A percentile compares a stretch with the other conserved stretches of the same genome.
phyloP scores from a whole-genome alignment of 495 filamentous ascomycete species.

The Bombardia bombarda region DNA sequence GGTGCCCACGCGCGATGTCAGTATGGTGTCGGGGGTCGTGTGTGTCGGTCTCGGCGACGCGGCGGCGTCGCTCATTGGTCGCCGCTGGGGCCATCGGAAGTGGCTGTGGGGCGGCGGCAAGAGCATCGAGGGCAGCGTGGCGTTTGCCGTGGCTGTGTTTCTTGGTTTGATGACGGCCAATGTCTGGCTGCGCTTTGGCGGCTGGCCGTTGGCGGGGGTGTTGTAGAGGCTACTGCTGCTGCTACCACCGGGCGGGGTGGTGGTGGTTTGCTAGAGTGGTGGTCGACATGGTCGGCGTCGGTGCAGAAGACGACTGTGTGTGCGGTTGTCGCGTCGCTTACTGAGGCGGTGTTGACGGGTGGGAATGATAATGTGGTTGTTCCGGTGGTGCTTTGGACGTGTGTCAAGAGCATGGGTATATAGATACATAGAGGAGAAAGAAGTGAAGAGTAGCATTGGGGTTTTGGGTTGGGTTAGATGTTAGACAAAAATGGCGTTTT shows the following conservation, averaged over 20 bases:
- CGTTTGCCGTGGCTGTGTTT: conserved; percentile 75
- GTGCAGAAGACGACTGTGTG: conserved; percentile 56
- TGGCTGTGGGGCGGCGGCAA: conserved; percentile 98
- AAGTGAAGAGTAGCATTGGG: no score
- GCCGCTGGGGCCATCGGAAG: conserved; percentile 78
- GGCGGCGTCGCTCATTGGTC: conserved; percentile 83
- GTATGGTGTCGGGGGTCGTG: conserved; percentile 83
- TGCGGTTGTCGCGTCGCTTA: conserved; percentile 75
- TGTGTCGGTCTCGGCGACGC: conserved; percentile 96
- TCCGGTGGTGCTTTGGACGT: conserved; percentile 86
- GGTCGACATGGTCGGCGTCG: no score
- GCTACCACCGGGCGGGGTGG: conserved; percentile 8
- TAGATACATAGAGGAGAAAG: no score
- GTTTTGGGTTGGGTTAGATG: no score
- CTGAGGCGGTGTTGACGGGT: conserved; percentile 90
- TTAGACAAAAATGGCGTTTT: no score
- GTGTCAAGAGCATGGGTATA: conserved; percentile 65
- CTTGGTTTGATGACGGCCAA: conserved; percentile 63
- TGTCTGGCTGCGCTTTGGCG: conserved; percentile 65
- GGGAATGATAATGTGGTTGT: conserved; percentile 99
- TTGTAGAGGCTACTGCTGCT: conserved; percentile 15
- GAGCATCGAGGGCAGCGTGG: conserved; percentile 82
- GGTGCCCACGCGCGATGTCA: conserved; percentile 58
- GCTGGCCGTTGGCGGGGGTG: conserved; percentile 48
- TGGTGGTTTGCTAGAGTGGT: conserved; percentile 12